These are phyloP conservation scores for Macrolepiota dolichaula DNA, from an alignment of 768 basidiomycete genomes.

Conservation along the genomic window DNA sequence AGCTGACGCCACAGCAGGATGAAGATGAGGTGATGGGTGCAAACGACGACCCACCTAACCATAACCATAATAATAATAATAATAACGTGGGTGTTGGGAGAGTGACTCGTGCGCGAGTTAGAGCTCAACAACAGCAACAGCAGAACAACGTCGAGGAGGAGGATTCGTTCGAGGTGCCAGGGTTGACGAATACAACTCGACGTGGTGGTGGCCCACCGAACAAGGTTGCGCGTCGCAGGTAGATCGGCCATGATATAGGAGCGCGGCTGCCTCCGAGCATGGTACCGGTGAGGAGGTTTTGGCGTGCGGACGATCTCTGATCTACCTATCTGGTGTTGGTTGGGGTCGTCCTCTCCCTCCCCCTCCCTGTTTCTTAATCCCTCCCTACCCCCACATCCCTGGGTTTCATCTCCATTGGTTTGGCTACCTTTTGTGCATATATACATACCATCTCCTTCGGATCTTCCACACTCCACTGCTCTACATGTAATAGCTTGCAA, in stretches of 20 bases:
- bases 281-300: no score
- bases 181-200: constrained; percentile 4
- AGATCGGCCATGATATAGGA: neutral
- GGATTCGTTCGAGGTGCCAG: constrained; percentile 12
- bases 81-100: constrained; percentile 7
- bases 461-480: constrained; percentile 1
- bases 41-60: neutral
- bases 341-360: neutral
- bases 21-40: constrained; percentile 18
- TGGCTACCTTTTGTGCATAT: neutral
- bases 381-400: neutral
- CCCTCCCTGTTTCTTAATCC: neutral
- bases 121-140: constrained; percentile 10
- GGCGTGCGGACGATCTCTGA: neutral
- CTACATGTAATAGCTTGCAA: neutral
- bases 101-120: constrained; percentile 8
- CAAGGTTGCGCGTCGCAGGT: constrained; percentile 10
- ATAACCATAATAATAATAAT: neutral
- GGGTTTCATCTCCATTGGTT: neutral
- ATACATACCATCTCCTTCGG: constrained; percentile 9
- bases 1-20: constrained; percentile 42
- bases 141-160: neutral
- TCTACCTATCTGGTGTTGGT: neutral
- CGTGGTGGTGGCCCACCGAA: constrained; percentile 10
- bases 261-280: no score